A percentile compares a stretch with the other conserved stretches of the same genome.
phyloP scores from a whole-genome alignment of 495 filamentous ascomycete genomes.

The Penicillium verhagenii region DNA sequence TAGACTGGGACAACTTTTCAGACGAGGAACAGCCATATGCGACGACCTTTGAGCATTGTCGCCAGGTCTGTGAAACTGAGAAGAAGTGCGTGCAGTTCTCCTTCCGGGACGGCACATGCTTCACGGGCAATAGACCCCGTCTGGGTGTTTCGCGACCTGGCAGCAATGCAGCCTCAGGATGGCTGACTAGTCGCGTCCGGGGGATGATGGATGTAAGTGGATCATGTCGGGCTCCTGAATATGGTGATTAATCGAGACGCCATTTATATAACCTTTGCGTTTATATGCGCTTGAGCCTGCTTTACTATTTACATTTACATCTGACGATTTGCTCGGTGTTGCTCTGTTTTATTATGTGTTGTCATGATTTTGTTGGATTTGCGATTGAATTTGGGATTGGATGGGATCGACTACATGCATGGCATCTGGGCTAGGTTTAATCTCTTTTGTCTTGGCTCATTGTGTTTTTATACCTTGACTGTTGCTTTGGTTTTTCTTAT shows the following conservation, averaged over 20 bases:
- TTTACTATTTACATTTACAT: neutral
- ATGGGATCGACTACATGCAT: slow-evolving; percentile 7
- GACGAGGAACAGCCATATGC: slow-evolving; percentile 34
- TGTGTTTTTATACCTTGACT: slow-evolving; percentile 3
- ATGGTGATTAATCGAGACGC: slow-evolving; percentile 15
- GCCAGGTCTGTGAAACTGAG: slow-evolving; percentile 27
- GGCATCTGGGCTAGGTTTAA: slow-evolving; percentile 4
- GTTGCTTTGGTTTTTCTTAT: neutral
- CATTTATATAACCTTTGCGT: neutral
- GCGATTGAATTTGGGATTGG: neutral
- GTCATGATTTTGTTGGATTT: neutral
- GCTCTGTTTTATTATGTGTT: neutral
- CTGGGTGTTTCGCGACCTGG: slow-evolving; percentile 26
- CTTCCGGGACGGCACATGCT: slow-evolving; percentile 34
- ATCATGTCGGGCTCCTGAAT: slow-evolving; percentile 32
- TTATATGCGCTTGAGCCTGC: neutral
- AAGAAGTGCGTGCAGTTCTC: slow-evolving; percentile 38
- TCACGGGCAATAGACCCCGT: slow-evolving; percentile 31
- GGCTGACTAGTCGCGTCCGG: slow-evolving; percentile 34
- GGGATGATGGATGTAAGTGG: slow-evolving; percentile 33
- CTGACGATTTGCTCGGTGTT: neutral
- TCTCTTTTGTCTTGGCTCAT: neutral
- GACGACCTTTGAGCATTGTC: slow-evolving; percentile 36
- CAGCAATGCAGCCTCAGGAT: slow-evolving; percentile 32
- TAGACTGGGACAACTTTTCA: slow-evolving; percentile 47